phyloP scores from a whole-genome alignment of 805 yeast species.

The Komagataella kurtzmanii region DNA sequence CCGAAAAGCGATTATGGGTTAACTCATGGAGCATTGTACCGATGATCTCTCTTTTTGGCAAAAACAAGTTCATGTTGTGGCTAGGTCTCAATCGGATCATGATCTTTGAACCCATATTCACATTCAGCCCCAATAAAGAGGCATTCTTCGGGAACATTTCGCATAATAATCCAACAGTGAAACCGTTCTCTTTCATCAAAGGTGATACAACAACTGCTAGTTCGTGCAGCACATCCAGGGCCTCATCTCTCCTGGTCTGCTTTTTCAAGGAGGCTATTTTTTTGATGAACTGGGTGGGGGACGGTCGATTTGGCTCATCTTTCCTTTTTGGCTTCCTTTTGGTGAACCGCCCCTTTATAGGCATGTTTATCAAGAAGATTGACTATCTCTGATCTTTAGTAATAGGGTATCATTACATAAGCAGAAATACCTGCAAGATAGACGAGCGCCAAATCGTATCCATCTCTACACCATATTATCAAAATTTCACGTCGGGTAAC shows the following conservation, averaged over 20 bases:
- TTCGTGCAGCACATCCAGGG: constrained; percentile 48
- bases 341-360: constrained; percentile 10
- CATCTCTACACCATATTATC: background rate
- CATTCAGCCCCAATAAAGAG: constrained; percentile 66
- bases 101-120: constrained; percentile 63
- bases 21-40: constrained; percentile 87
- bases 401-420: background rate
- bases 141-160: constrained; percentile 73
- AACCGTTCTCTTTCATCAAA: constrained; percentile 52
- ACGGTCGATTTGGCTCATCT: constrained; percentile 10
- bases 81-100: constrained; percentile 57
- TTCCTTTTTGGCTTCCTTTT: constrained; percentile 3
- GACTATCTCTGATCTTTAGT: too few relatives aligned
- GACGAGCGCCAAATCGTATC: background rate
- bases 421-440: background rate
- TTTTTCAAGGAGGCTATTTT: constrained; percentile 33
- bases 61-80: constrained; percentile 34
- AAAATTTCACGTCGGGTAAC: background rate
- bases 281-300: constrained; percentile 18
- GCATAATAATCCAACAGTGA: constrained; percentile 53
- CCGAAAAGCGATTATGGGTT: constrained; percentile 67
- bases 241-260: constrained; percentile 29
- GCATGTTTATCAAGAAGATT: constrained; percentile 7
- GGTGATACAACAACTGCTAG: constrained; percentile 67
- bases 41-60: constrained; percentile 50